Percentiles rank a stretch among this genome's conserved stretches.
Conservation (phyloP, 768 basidiomycete species). For the Tulasnella sp. region DNA sequence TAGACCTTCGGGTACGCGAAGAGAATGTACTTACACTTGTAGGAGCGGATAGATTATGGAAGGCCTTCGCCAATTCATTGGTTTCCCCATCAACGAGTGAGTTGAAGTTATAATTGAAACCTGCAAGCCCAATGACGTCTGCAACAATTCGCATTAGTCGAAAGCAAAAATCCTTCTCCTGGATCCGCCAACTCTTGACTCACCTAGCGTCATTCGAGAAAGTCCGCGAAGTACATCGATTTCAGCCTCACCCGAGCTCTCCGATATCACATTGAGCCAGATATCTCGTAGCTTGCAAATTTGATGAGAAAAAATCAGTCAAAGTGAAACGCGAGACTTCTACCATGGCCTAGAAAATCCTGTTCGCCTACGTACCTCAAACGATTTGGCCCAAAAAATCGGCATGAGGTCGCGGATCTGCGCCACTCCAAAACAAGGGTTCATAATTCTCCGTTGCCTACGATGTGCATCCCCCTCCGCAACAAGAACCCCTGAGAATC, state of each 20-base stretch:
- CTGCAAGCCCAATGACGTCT: slow-evolving; percentile 24
- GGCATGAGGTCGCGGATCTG: slow-evolving; percentile 49
- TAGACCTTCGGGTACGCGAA: too few relatives aligned
- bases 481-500: background rate
- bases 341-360: too few relatives aligned
- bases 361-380: slow-evolving; percentile 34
- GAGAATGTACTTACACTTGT: background rate
- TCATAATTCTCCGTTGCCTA: slow-evolving; percentile 23
- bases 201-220: slow-evolving; percentile 17
- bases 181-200: too few relatives aligned
- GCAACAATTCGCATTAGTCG: background rate
- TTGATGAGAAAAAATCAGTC: background rate
- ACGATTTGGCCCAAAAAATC: slow-evolving; percentile 47
- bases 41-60: slow-evolving; percentile 23
- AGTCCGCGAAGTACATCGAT: slow-evolving; percentile 3
- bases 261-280: background rate
- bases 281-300: slow-evolving; percentile 12
- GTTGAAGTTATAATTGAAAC: slow-evolving; percentile 31
- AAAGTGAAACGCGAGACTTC: background rate
- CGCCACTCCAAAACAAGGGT: slow-evolving; percentile 53
- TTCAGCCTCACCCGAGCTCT: background rate
- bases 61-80: slow-evolving; percentile 29
- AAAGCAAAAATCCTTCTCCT: too few relatives aligned
- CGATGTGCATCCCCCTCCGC: slow-evolving; percentile 9
- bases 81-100: slow-evolving; percentile 24